Conservation (phyloP, 1,139 yeast species). For the Suhomyces wounanorum region DNA sequence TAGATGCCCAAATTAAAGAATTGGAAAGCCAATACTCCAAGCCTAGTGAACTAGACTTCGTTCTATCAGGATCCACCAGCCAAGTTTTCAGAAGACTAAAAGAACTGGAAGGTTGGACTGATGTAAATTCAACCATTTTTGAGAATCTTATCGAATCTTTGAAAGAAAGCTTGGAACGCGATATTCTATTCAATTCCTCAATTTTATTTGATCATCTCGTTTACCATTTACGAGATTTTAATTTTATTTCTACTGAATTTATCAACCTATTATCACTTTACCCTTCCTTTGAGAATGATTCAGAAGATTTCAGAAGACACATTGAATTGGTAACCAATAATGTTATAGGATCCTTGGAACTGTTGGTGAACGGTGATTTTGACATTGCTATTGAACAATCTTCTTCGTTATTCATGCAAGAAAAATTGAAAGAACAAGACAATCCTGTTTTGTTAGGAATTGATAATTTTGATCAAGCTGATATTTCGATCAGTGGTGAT, state of each 20-base stretch:
- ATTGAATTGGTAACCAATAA: constrained; percentile 5
- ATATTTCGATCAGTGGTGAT: not conserved
- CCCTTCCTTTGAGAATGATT: not conserved
- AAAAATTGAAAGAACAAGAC: constrained; percentile 21
- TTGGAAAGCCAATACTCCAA: constrained; percentile 52
- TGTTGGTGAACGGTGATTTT: constrained; percentile 40
- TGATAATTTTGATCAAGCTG: not conserved
- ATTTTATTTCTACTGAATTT: constrained; percentile 21
- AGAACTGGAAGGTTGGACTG: constrained; percentile 59
- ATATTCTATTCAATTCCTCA: constrained; percentile 57
- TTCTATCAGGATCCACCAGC: constrained; percentile 44
- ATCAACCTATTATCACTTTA: constrained; percentile 12
- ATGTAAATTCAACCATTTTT: constrained; percentile 41
- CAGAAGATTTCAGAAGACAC: constrained; percentile 4
- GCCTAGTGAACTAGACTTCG: constrained; percentile 54
- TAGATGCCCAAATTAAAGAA: constrained; percentile 46
- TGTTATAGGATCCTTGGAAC: constrained; percentile 21
- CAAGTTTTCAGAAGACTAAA: constrained; percentile 45
- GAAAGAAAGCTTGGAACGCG: constrained; percentile 51
- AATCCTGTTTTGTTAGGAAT: not conserved
- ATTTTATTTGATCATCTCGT: constrained; percentile 46
- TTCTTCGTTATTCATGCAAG: constrained; percentile 34
- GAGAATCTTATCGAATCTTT: constrained; percentile 43
- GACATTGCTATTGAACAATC: constrained; percentile 36
- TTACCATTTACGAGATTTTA: constrained; percentile 29